Evolutionary conservation across 768 basidiomycete genomes (phyloP).

Genomic region (Leccinum rimulosum): DNA sequence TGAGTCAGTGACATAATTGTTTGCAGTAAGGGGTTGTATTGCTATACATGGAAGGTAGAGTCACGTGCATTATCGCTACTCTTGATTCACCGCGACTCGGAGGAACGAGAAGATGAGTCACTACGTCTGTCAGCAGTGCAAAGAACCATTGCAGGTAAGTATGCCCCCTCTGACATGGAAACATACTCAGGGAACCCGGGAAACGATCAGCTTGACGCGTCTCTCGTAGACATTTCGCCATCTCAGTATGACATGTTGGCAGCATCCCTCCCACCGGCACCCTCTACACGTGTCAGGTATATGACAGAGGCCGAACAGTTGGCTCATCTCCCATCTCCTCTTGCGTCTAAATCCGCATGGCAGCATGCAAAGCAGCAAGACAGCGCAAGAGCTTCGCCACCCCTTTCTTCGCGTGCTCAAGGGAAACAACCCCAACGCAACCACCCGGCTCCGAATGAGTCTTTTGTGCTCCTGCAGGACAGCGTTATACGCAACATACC

Average conservation of each 20-base stretch:
- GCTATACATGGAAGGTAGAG: background rate
- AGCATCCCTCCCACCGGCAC: constrained; percentile 59
- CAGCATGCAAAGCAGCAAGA: constrained; percentile 49
- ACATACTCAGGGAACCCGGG: constrained; percentile 8
- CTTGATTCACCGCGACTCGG: background rate
- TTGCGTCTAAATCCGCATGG: constrained; percentile 61
- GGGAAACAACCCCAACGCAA: constrained; percentile 59
- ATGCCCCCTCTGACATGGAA: background rate
- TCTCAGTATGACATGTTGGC: constrained; percentile 87
- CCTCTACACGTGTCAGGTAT: constrained; percentile 38
- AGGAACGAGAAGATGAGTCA: constrained; percentile 31
- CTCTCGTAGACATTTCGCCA: constrained; percentile 81
- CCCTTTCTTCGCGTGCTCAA: constrained; percentile 54
- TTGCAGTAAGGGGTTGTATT: background rate
- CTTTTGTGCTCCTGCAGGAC: constrained; percentile 88
- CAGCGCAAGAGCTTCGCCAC: constrained; percentile 31
- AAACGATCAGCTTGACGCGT: constrained; percentile 71
- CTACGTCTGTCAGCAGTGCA: constrained; percentile 83
- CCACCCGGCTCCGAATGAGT: constrained; percentile 69
- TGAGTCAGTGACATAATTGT: background rate
- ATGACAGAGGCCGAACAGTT: constrained; percentile 45
- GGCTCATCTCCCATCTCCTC: constrained; percentile 45
- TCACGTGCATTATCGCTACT: background rate
- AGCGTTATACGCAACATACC: constrained; percentile 74
- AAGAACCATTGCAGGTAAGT: constrained; percentile 81